A percentile compares a stretch with the other conserved stretches of the same genome.
These are phyloP conservation scores for Aspergillus amoenus DNA, from an alignment of 2,329 filamentous ascomycete species.

Conservation along the genomic window DNA sequence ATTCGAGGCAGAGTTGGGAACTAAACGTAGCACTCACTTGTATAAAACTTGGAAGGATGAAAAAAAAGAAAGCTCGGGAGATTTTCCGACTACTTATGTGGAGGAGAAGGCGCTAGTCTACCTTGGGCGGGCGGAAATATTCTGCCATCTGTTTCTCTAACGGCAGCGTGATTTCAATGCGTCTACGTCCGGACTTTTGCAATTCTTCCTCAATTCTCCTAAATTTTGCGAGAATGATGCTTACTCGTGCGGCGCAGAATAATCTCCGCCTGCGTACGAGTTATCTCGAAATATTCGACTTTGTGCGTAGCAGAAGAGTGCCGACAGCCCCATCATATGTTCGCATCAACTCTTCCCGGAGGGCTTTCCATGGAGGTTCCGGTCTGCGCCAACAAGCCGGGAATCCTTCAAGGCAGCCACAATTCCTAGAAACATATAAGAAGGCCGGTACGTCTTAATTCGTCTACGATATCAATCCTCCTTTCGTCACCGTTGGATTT, in stretches of 20 bases:
- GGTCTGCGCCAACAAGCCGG: conserved; percentile 22
- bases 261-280: conserved; percentile 30
- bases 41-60: conserved; percentile 99
- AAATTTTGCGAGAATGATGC: conserved; percentile 20
- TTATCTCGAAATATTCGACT: conserved; percentile 41
- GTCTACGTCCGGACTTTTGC: neutral
- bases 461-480: neutral
- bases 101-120: conserved; percentile 20
- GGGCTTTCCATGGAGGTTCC: conserved; percentile 24
- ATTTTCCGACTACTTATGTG: conserved; percentile 14
- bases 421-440: conserved; percentile 46
- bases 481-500: neutral
- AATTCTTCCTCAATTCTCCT: neutral
- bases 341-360: conserved; percentile 3
- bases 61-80: conserved; percentile 52
- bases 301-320: conserved; percentile 26
- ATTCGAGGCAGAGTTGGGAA: conserved; percentile 17
- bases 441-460: conserved; percentile 42
- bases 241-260: conserved; percentile 24
- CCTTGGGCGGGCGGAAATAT: conserved; percentile 21
- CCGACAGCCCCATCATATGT: conserved; percentile 8
- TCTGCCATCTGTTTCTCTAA: conserved; percentile 12
- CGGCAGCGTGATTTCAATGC: neutral
- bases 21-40: conserved; percentile 64
- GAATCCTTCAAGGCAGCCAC: conserved; percentile 14